Evolutionary conservation across 176 grass and related monocot species (phyloP).

Genomic region (Avena atlantica): DNA sequence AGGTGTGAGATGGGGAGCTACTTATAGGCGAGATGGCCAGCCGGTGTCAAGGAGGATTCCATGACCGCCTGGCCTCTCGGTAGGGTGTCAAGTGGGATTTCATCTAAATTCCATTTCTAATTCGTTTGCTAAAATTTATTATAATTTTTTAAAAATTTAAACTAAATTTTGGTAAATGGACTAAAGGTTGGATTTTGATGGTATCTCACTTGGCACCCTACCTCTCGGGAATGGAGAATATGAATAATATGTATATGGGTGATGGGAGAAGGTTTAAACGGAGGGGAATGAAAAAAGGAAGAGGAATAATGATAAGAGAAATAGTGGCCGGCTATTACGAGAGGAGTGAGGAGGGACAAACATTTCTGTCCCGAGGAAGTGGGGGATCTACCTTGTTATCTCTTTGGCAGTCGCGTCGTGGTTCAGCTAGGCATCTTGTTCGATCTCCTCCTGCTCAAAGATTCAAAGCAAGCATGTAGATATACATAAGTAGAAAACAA

Average conservation of each 20-base stretch:
- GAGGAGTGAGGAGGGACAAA: slow-evolving; percentile 38
- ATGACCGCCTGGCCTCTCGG: too few species aligned
- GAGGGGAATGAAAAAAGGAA: too few species aligned
- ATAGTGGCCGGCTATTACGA: background rate
- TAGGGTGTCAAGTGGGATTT: too few species aligned
- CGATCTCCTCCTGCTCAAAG: slow-evolving; percentile 5
- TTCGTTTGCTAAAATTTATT: too few species aligned
- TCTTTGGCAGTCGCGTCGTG: slow-evolving; percentile 35
- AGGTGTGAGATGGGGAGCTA: slow-evolving; percentile 27
- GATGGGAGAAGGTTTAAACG: too few species aligned
- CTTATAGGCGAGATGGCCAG: slow-evolving; percentile 27
- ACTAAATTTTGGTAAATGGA: too few species aligned
- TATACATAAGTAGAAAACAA: background rate
- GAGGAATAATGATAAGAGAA: background rate
- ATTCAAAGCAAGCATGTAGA: slow-evolving; percentile 11
- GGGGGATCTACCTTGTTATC: slow-evolving; percentile 64
- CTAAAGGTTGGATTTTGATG: too few species aligned
- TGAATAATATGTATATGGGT: too few species aligned
- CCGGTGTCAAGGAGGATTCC: background rate
- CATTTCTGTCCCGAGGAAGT: slow-evolving; percentile 45
- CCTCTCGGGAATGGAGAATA: too few species aligned
- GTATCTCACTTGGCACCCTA: too few species aligned
- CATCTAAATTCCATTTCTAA: too few species aligned
- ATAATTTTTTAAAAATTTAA: too few species aligned
- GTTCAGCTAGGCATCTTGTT: slow-evolving; percentile 39